A percentile compares a stretch with the other conserved stretches of the same genome.
Conservation (phyloP, 805 yeast genomes). For the fission yeast (Schizosaccharomyces pombe) region DNA sequence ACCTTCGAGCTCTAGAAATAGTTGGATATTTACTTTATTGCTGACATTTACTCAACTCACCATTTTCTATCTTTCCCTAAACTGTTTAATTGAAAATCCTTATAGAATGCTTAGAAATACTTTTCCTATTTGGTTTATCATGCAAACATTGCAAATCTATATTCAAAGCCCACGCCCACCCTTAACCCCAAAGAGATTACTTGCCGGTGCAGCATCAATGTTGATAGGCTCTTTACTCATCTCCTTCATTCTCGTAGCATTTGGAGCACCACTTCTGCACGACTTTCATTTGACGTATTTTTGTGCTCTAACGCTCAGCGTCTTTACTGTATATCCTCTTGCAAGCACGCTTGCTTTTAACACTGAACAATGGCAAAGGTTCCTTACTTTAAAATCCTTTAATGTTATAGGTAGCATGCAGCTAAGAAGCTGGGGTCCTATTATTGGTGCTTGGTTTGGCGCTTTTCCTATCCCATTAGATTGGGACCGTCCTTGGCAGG, state of each 20-base stretch:
- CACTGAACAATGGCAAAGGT: constrained; percentile 22
- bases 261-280: constrained; percentile 60
- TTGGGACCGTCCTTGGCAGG: constrained; percentile 96
- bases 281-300: constrained; percentile 31
- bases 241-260: constrained; percentile 25
- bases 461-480: constrained; percentile 85
- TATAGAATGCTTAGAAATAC: too few species aligned
- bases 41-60: neutral
- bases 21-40: neutral
- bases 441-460: constrained; percentile 73
- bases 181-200: neutral
- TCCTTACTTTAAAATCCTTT: constrained; percentile 14
- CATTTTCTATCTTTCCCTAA: neutral
- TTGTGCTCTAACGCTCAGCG: constrained; percentile 36
- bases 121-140: too few species aligned
- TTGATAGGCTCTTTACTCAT: constrained; percentile 11
- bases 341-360: constrained; percentile 31
- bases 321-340: constrained; percentile 40
- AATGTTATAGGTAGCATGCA: constrained; percentile 16
- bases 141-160: neutral
- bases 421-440: constrained; percentile 20
- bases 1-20: neutral
- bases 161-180: neutral
- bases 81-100: too few species aligned
- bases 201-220: neutral